Conservation (phyloP, 2,329 filamentous ascomycete genomes). For the Thielaviopsis ethacetica region DNA sequence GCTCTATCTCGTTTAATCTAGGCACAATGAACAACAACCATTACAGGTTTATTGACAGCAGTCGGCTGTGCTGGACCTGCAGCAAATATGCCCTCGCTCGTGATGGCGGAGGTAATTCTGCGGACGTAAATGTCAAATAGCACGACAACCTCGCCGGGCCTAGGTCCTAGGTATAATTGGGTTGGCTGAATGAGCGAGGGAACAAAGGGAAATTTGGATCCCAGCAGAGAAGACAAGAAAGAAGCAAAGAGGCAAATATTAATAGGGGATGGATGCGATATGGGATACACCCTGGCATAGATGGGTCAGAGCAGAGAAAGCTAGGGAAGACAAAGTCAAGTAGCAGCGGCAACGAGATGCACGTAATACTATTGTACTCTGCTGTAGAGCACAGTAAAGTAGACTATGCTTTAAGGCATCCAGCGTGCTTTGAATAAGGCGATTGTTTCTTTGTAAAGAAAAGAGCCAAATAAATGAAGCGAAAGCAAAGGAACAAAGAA, state of each 20-base stretch:
- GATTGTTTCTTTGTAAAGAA: background rate
- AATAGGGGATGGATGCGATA: constrained; percentile 6
- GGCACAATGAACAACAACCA: too few species aligned
- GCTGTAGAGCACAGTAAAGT: too few species aligned
- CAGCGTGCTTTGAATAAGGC: background rate
- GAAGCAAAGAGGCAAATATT: constrained; percentile 8
- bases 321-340: background rate
- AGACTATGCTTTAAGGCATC: background rate
- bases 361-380: too few species aligned
- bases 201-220: constrained; percentile 15
- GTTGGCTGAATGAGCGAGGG: background rate
- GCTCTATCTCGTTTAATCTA: too few species aligned
- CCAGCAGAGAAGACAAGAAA: constrained; percentile 16
- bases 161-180: too few species aligned
- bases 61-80: too few species aligned
- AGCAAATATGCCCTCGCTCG: too few species aligned
- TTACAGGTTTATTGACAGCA: too few species aligned
- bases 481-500: constrained; percentile 4
- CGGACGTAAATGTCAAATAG: too few species aligned
- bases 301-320: constrained; percentile 1
- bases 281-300: constrained; percentile 5
- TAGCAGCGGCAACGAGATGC: background rate
- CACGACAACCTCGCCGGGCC: background rate
- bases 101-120: too few species aligned
- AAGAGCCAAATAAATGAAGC: constrained; percentile 9